Evolutionary conservation across 306 rosid genomes (phyloP), one percentile per base, ranked within the genome.

Genomic region (Vigna angularis): DNA sequence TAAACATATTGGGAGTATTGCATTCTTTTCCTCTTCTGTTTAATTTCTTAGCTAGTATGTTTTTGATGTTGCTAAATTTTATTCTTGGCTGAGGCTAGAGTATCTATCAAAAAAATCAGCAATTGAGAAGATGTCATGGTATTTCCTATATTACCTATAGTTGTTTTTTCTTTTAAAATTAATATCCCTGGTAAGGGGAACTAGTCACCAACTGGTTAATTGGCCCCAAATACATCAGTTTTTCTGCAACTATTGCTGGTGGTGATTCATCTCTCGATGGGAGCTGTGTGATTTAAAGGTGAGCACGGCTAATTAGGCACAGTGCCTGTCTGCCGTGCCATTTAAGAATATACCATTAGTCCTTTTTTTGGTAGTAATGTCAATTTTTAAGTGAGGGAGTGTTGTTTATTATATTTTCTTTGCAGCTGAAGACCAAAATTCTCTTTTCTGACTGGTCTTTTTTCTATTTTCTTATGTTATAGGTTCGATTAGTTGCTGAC

Each of bases 251-350:
- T 87, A 90, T 90, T 90, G 92, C 93, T 74, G 93, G 98, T 89
- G 98, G 96, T 89, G 99, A 93, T 90, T 96, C 96, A 87, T 96
- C 99, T 88, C 87, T 88, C 88, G 55, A 87, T 87, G 83, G 92
- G 91, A 90, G 99, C 97, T 83, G 76, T 93, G 83, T 90, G 78
- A 87, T 88, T 86, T 87, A 86, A 96, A 96, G 99, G 99, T 96
- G 99, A 96, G 98, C 99, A 95, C 98, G 98, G 98, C 99, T 93
- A 89, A 89, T 86, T 87, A 91, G 99, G 99, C 99, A 91, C 88
- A 91, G 97, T 84, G 98, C 98, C 98, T 87, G 94, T 85, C 98
- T 91, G 99, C 98, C 98, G 98, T 96, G 99, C 99, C 96, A 85
- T 89, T 83, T 96, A 90, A 96, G 97, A 93, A 87, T 89, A 78